Evolutionary conservation across 129 eudicot species (phyloP).

Genomic region (Flaveria trinervia): DNA sequence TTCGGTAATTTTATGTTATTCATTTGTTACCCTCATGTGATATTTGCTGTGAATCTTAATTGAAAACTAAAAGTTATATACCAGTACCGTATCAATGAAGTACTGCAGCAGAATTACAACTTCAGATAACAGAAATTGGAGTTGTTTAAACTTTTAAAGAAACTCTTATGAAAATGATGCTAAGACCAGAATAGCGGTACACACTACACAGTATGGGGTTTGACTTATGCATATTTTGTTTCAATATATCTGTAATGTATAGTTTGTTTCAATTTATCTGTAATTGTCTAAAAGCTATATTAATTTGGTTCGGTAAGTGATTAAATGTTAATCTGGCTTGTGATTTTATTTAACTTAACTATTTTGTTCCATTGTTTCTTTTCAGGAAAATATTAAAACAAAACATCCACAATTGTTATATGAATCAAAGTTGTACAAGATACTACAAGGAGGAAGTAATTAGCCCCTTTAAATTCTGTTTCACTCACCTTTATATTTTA

Average conservation of each 20-base stretch:
- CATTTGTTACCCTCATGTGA: slow-evolving; percentile 4
- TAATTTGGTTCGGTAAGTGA: no score
- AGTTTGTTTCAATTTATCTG: no score
- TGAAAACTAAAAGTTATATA: background rate
- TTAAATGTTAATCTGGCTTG: background rate
- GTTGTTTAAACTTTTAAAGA: background rate
- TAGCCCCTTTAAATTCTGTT: slow-evolving; percentile 13
- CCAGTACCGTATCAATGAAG: background rate
- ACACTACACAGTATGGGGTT: no score
- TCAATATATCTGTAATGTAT: no score
- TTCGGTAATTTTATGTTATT: background rate
- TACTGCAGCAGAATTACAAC: background rate
- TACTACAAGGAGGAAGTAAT: slow-evolving; percentile 99
- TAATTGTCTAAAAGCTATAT: no score
- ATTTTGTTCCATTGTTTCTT: slow-evolving; percentile 15
- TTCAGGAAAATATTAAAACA: slow-evolving; percentile 92
- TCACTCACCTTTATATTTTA: background rate
- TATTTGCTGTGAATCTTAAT: slow-evolving; percentile 1
- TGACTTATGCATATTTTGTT: no score
- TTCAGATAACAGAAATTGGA: slow-evolving; percentile 4
- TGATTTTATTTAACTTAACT: background rate
- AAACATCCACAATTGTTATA: slow-evolving; percentile 94
- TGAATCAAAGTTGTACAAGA: slow-evolving; percentile 88
- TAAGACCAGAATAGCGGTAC: background rate
- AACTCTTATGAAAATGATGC: background rate